Percentiles rank a stretch among this genome's conserved stretches.
phyloP scores from a whole-genome alignment of 164 flowering plant species.

The Annona cherimola region DNA sequence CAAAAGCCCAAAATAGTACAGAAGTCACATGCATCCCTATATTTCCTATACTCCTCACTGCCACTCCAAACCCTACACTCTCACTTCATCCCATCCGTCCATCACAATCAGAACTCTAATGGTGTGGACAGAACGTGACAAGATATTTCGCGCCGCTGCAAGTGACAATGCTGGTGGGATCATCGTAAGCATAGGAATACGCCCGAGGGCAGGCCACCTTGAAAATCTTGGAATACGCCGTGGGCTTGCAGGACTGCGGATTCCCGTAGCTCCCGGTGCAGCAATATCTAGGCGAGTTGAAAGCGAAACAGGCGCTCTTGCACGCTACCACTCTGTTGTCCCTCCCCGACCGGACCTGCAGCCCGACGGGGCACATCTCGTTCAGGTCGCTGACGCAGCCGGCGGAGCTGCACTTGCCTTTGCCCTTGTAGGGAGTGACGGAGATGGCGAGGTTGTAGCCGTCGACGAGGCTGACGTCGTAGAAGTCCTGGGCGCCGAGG shows the following conservation, averaged over 20 bases:
- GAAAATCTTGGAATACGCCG: slow-evolving; percentile 83
- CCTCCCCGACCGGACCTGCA: slow-evolving; percentile 61
- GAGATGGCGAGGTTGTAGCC: slow-evolving; percentile 84
- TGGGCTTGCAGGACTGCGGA: slow-evolving; percentile 85
- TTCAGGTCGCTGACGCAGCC: slow-evolving; percentile 92
- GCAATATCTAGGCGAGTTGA: slow-evolving; percentile 80
- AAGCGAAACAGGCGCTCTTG: slow-evolving; percentile 87
- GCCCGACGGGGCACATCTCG: slow-evolving; percentile 75
- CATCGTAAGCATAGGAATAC: slow-evolving; percentile 92
- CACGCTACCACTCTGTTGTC: slow-evolving; percentile 67
- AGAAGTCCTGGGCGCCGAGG: slow-evolving; percentile 79
- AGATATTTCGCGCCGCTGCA: slow-evolving; percentile 71
- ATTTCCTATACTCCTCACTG: not conserved
- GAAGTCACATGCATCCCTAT: not conserved
- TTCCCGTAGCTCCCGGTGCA: slow-evolving; percentile 79
- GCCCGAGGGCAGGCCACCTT: slow-evolving; percentile 89
- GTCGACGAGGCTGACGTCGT: slow-evolving; percentile 93
- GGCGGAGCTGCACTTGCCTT: slow-evolving; percentile 68
- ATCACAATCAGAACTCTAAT: slow-evolving; percentile 1
- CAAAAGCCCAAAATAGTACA: too few species aligned
- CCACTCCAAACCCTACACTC: not conserved
- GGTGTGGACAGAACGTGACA: slow-evolving; percentile 89
- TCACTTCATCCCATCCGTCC: not conserved
- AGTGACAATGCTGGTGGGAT: slow-evolving; percentile 88
- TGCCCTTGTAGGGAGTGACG: slow-evolving; percentile 53